Evolutionary conservation across 108 stramenopile genomes (phyloP).

Genomic region (Conticribra weissflogii): DNA sequence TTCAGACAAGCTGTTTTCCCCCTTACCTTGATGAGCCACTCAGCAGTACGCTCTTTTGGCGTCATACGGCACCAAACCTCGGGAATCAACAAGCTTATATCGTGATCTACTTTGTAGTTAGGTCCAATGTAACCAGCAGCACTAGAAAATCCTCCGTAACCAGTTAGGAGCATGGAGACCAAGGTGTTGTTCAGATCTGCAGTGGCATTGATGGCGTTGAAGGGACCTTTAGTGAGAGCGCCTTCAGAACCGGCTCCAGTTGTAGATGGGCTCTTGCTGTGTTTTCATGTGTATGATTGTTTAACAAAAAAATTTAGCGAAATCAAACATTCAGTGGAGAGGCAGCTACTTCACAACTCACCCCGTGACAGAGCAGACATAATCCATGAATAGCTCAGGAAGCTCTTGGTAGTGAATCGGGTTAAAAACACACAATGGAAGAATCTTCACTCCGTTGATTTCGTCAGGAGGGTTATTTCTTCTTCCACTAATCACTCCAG

Average conservation of each 20-base stretch:
- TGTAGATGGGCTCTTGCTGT: constrained; percentile 51
- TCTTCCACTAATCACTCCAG: constrained; percentile 57
- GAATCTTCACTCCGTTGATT: constrained; percentile 57
- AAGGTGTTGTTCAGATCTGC: constrained; percentile 64
- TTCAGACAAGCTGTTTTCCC: too few species aligned
- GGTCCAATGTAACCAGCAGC: constrained; percentile 67
- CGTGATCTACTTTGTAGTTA: constrained; percentile 63
- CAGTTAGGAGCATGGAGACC: constrained; percentile 59
- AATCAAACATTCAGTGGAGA: too few species aligned
- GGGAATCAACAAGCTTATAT: constrained; percentile 53
- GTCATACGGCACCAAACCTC: constrained; percentile 70
- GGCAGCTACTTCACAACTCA: neutral
- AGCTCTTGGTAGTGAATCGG: constrained; percentile 64
- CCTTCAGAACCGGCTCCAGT: constrained; percentile 64
- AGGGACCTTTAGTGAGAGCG: constrained; percentile 58
- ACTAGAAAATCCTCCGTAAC: constrained; percentile 56
- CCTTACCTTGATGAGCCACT: constrained; percentile 54
- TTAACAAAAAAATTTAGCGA: neutral
- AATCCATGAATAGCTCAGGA: constrained; percentile 65
- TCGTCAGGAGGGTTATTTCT: constrained; percentile 68
- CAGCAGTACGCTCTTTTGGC: constrained; percentile 48
- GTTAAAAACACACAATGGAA: constrained; percentile 62
- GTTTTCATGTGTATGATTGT: neutral
- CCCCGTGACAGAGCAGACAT: constrained; percentile 63
- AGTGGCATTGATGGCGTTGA: constrained; percentile 65